These are phyloP conservation scores for Fraxinus quadrangulata DNA, from an alignment of 257 asterid genomes.

Conservation along the genomic window DNA sequence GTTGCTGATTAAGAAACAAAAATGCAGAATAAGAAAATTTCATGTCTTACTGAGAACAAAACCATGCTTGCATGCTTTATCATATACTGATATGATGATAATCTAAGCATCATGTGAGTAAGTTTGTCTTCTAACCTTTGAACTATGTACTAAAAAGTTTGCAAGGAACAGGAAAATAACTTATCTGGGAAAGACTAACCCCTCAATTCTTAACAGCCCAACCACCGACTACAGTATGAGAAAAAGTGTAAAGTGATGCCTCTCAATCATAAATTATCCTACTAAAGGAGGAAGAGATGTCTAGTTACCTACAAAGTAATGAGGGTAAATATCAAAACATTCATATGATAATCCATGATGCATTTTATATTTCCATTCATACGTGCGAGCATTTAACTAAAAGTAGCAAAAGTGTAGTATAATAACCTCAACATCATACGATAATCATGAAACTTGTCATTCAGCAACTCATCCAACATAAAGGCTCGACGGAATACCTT, in stretches of 20 bases:
- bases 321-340: background rate
- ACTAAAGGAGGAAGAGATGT: background rate
- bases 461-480: no score
- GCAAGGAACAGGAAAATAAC: background rate
- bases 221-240: background rate
- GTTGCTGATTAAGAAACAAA: slow-evolving; percentile 20
- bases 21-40: background rate
- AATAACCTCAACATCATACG: slow-evolving; percentile 85
- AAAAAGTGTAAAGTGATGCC: background rate
- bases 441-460: no score
- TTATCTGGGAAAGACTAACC: slow-evolving; percentile 1
- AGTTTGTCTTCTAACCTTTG: background rate
- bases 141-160: no score
- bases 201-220: background rate
- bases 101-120: background rate
- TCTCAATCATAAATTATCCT: background rate
- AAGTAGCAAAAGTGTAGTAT: slow-evolving; percentile 19
- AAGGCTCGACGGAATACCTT: no score
- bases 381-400: slow-evolving; percentile 12
- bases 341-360: background rate
- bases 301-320: background rate
- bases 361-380: slow-evolving; percentile 11
- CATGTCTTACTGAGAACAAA: background rate
- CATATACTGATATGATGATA: background rate
- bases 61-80: background rate